A percentile compares a stretch with the other conserved stretches of the same genome.
Conservation (phyloP, 805 yeast genomes). For the Candida quercuum region DNA sequence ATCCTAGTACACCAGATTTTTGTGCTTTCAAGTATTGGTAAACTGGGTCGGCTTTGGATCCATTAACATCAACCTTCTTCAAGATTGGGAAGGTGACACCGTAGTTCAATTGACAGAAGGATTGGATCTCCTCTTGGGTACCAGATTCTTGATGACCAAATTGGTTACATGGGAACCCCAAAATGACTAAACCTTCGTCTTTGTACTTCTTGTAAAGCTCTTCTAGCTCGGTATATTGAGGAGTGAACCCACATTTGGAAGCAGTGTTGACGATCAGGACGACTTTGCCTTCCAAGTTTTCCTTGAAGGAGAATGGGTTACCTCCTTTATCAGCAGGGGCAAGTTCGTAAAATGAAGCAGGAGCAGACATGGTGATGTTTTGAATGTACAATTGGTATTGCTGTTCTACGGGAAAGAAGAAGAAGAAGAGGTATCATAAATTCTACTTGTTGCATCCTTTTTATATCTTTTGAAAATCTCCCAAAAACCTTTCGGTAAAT, state of each 20-base stretch:
- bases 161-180: slow-evolving; percentile 91
- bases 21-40: slow-evolving; percentile 69
- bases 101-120: slow-evolving; percentile 74
- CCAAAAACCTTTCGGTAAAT: too few species aligned
- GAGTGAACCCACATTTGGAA: slow-evolving; percentile 78
- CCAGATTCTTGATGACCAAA: slow-evolving; percentile 81
- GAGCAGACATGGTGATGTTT: background rate
- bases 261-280: slow-evolving; percentile 86
- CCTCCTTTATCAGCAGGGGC: slow-evolving; percentile 59
- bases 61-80: slow-evolving; percentile 87
- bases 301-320: slow-evolving; percentile 50
- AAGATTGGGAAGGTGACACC: slow-evolving; percentile 90
- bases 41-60: slow-evolving; percentile 73
- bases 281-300: slow-evolving; percentile 65
- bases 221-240: slow-evolving; percentile 75
- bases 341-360: slow-evolving; percentile 56
- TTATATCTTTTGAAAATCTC: too few species aligned
- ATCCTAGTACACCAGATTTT: slow-evolving; percentile 58
- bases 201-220: slow-evolving; percentile 60
- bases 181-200: slow-evolving; percentile 57
- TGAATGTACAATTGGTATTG: too few species aligned
- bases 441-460: too few species aligned
- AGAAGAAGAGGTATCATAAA: background rate
- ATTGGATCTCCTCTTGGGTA: slow-evolving; percentile 59
- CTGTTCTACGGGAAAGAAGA: background rate